Percentiles rank a stretch among this genome's conserved stretches.
These are phyloP conservation scores for Nitzschia sp. DNA, from an alignment of 108 stramenopile species.

Conservation along the genomic window DNA sequence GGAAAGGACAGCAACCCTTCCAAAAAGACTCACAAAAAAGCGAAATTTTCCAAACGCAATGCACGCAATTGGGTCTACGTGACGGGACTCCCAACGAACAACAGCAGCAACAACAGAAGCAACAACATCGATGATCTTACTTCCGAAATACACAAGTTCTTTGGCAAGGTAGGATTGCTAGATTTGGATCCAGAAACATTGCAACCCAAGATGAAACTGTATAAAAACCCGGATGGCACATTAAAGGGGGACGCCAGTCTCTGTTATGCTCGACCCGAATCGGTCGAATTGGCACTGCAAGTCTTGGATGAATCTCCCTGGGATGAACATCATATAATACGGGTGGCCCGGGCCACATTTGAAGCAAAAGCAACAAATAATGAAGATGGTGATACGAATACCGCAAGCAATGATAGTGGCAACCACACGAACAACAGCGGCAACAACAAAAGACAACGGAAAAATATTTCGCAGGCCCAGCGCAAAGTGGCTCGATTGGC, in stretches of 20 bases:
- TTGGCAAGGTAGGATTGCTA: constrained; percentile 87
- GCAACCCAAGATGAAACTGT: constrained; percentile 91
- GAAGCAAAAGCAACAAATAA: constrained; percentile 12
- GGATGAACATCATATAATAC: constrained; percentile 43
- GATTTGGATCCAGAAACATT: constrained; percentile 91
- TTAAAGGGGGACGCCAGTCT: constrained; percentile 94
- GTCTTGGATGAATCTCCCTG: constrained; percentile 79
- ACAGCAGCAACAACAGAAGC: neutral
- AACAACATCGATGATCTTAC: neutral
- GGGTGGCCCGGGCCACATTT: constrained; percentile 35
- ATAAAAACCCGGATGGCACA: constrained; percentile 52
- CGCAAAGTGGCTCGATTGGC: constrained; percentile 80
- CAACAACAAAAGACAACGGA: constrained; percentile 19
- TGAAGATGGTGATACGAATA: neutral
- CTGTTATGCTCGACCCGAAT: constrained; percentile 90
- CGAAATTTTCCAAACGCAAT: constrained; percentile 82
- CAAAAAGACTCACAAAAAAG: constrained; percentile 64
- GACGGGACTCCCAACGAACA: constrained; percentile 73
- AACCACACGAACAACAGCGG: constrained; percentile 5
- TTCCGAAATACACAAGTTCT: constrained; percentile 77
- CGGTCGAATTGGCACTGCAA: constrained; percentile 89
- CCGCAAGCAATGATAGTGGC: neutral
- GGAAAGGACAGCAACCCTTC: constrained; percentile 13
- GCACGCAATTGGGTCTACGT: constrained; percentile 86
- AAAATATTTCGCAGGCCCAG: constrained; percentile 55